Conservation (phyloP, 2,329 filamentous ascomycete genomes). For the Epichloe aotearoae region DNA sequence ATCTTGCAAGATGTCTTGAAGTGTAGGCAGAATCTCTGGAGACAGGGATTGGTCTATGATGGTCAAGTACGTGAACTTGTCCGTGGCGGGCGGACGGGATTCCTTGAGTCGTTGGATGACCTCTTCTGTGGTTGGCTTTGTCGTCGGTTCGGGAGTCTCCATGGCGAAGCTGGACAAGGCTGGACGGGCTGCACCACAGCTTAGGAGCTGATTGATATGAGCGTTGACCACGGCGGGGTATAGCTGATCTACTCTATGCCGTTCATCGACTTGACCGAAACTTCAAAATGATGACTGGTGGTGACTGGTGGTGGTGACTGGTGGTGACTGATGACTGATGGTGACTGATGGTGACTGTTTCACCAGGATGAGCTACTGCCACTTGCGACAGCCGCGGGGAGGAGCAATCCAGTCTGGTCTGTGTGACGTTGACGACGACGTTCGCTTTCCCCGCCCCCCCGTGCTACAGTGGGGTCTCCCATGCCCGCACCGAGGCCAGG, state of each 20-base stretch:
- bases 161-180: not conserved
- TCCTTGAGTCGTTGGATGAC: slow-evolving; percentile 33
- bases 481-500: not conserved
- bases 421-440: not conserved
- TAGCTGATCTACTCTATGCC: too few relatives aligned
- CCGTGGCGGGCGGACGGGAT: slow-evolving; percentile 39
- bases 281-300: too few relatives aligned
- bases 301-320: too few relatives aligned
- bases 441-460: not conserved
- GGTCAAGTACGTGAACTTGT: slow-evolving; percentile 65
- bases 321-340: too few relatives aligned
- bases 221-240: too few relatives aligned
- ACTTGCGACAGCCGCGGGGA: not conserved
- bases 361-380: not conserved
- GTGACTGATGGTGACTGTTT: not conserved
- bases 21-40: slow-evolving; percentile 49
- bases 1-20: slow-evolving; percentile 59
- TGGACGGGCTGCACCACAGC: not conserved
- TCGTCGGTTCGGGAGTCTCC: slow-evolving; percentile 2
- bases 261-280: too few relatives aligned
- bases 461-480: not conserved
- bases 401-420: not conserved
- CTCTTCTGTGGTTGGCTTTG: slow-evolving; percentile 23
- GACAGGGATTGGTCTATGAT: slow-evolving; percentile 63
- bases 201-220: too few relatives aligned